Conservation (phyloP, 164 flowering plant species). For the Malania oleifera region DNA sequence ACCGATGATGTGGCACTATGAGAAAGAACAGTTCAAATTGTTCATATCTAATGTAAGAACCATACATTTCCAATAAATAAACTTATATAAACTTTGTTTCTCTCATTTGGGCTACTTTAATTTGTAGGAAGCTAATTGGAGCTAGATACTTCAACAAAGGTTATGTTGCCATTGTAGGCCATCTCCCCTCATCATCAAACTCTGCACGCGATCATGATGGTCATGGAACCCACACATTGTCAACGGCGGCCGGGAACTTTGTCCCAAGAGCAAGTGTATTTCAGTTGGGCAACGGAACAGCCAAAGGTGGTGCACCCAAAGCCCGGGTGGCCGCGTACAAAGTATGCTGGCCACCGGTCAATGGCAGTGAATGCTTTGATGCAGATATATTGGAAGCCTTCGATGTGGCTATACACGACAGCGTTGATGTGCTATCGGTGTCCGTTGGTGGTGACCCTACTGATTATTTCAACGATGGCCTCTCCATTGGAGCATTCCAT, state of each 20-base stretch:
- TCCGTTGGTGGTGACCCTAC: slow-evolving; percentile 37
- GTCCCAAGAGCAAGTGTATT: slow-evolving; percentile 29
- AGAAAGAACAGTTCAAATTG: no score
- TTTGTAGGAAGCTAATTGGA: slow-evolving; percentile 41
- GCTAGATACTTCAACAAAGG: slow-evolving; percentile 38
- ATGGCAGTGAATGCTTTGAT: slow-evolving; percentile 27
- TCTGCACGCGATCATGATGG: slow-evolving; percentile 32
- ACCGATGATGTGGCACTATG: slow-evolving; percentile 23
- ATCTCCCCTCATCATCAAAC: not conserved
- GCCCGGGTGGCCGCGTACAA: slow-evolving; percentile 49
- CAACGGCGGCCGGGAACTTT: slow-evolving; percentile 45
- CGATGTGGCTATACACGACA: slow-evolving; percentile 45
- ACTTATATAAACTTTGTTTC: no score
- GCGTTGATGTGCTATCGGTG: slow-evolving; percentile 44
- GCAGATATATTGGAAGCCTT: slow-evolving; percentile 39
- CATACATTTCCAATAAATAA: no score
- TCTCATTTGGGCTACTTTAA: slow-evolving; percentile 5
- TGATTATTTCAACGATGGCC: slow-evolving; percentile 32
- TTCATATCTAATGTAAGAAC: no score
- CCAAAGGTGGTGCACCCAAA: slow-evolving; percentile 43
- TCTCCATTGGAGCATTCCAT: slow-evolving; percentile 51
- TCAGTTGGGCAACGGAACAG: slow-evolving; percentile 36
- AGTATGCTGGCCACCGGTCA: slow-evolving; percentile 32
- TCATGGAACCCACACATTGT: slow-evolving; percentile 46
- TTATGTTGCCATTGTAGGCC: slow-evolving; percentile 4